Conservation (phyloP, 345 rosid genomes). For the Lagerstroemia speciosa region DNA sequence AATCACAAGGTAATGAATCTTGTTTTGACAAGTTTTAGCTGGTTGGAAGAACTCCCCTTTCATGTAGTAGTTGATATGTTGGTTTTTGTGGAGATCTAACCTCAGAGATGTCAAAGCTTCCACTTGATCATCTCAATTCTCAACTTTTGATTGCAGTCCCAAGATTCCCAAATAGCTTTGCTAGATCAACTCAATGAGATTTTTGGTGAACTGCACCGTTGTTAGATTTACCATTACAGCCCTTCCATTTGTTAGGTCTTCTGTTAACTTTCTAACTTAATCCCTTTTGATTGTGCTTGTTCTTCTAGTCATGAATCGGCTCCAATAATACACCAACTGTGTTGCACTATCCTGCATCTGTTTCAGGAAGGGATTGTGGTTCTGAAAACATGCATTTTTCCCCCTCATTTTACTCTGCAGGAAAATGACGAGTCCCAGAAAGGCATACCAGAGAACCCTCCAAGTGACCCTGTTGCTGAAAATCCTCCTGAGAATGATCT, state of each 20-base stretch:
- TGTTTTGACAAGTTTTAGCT: background rate
- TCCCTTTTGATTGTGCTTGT: too few species aligned
- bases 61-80: background rate
- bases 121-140: background rate
- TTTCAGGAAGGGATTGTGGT: background rate
- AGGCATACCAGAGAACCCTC: slow-evolving; percentile 11
- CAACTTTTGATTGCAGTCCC: background rate
- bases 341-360: too few species aligned
- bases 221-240: background rate
- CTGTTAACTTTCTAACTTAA: background rate
- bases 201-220: background rate
- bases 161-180: background rate
- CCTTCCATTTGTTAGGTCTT: background rate
- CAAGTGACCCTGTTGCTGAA: slow-evolving; percentile 14
- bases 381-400: background rate
- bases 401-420: slow-evolving; percentile 13
- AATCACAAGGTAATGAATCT: slow-evolving; percentile 10
- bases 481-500: slow-evolving; percentile 14
- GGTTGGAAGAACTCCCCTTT: background rate
- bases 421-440: slow-evolving; percentile 13
- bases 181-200: background rate
- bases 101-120: background rate
- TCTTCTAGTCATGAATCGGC: too few species aligned
- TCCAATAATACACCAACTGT: background rate
- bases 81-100: background rate